A percentile compares a stretch with the other conserved stretches of the same genome.
These are phyloP conservation scores for Naganishia friedmannii DNA, from an alignment of 768 basidiomycete species.

Conservation along the genomic window DNA sequence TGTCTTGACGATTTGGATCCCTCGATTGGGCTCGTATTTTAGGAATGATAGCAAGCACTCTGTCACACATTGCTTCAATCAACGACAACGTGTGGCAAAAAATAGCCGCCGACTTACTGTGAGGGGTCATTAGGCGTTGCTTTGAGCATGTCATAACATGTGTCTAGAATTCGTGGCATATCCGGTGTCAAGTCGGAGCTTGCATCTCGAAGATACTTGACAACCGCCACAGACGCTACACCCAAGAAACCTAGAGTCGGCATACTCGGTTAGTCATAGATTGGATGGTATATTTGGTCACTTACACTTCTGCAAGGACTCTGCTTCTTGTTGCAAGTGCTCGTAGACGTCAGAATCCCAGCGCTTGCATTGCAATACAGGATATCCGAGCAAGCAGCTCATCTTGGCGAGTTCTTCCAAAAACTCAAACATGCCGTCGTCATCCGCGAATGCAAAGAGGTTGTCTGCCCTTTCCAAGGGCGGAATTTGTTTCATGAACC, in stretches of 20 bases:
- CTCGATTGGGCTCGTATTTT: slow-evolving; percentile 20
- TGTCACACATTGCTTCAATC: neutral
- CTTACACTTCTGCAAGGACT: slow-evolving; percentile 8
- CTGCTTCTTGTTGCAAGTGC: slow-evolving; percentile 5
- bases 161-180: slow-evolving; percentile 14
- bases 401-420: slow-evolving; percentile 17
- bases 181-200: slow-evolving; percentile 4
- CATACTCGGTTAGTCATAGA: neutral
- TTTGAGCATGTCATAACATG: slow-evolving; percentile 3
- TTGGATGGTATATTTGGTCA: neutral
- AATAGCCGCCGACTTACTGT: neutral
- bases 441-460: slow-evolving; percentile 18
- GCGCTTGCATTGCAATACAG: neutral
- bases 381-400: neutral
- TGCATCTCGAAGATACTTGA: neutral
- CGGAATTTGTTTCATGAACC: slow-evolving; percentile 24
- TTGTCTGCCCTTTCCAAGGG: slow-evolving; percentile 14
- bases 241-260: slow-evolving; percentile 1
- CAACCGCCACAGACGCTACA: neutral
- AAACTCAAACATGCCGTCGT: slow-evolving; percentile 7
- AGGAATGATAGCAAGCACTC: slow-evolving; percentile 4
- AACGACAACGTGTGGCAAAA: neutral
- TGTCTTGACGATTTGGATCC: neutral
- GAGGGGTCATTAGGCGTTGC: slow-evolving; percentile 5
- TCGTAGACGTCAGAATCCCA: slow-evolving; percentile 10